Base-by-base conservation (phyloP, 169 alveolate species). In the Cryptosporidium ubiquitum region DNA sequence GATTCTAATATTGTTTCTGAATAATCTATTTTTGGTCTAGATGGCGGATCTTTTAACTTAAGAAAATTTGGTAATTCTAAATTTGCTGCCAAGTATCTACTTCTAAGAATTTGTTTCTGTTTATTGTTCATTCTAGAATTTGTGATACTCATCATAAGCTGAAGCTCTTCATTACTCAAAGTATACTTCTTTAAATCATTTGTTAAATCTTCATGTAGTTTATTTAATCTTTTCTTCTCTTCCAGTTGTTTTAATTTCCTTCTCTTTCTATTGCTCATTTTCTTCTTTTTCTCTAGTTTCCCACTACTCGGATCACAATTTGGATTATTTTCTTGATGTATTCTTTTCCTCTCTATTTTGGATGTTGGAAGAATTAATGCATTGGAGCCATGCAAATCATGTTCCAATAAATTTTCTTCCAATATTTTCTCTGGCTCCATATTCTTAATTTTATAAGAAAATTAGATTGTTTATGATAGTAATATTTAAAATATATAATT, bases 21-120 rank as follows among this genome's bases (percentile, higher is more conserved):
- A 55, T 7, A 16, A 55, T 55, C 4, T 7, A 16, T 26, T 4
- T 55, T 26, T 55, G 37, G n/a, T 14, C 16, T 64, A 35, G 29
- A n/a, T 5, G 71, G 10, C 0, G 5, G 10, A 7, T 10, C 10
- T 37, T 79, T 84, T 6, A 70, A 20, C 49, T 68, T 86, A 29
- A 92, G 55, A 92, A 85, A 66, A 35, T 92, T 84, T 58, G 94
- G 93, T 26, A 92, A 33, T 52, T 86, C 94, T 12, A 92, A 44
- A 16, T 84, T 84, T 55, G 79, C 85, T 44, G 69, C 68, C 66
- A 79, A 79, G 51, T 86, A 92, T 31, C 85, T 18, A 16, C 35
- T 79, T 42, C 68, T 86, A 35, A 71, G 85, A 29, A 33, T 55
- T 40, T 86, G 70, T 52, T 31, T 86, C 84, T 79, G 86, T 40